A percentile compares a stretch with the other conserved stretches of the same genome.
phyloP scores from a whole-genome alignment of 345 rosid genomes.

The Odontarrhena argentea region DNA sequence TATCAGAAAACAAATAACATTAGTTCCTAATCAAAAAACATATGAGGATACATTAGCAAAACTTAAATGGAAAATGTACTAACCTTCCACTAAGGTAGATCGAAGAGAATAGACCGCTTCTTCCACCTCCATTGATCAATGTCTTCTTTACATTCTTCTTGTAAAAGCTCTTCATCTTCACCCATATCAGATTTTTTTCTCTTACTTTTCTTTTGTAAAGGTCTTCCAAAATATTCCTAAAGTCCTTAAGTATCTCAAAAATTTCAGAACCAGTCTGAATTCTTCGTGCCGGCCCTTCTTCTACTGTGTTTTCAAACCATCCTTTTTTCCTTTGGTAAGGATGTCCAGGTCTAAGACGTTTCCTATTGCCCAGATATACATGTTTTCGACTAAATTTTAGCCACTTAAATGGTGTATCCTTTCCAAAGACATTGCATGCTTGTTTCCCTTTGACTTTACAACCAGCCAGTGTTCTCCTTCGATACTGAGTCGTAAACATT shows the following conservation, averaged over 20 bases:
- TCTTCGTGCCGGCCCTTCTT: no score
- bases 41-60: no score
- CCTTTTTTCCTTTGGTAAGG: neutral
- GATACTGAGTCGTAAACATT: neutral
- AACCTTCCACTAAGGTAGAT: neutral
- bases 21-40: neutral
- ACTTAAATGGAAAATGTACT: neutral
- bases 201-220: neutral
- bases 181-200: neutral
- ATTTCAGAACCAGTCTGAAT: no score
- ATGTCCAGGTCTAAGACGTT: neutral
- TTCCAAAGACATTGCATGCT: neutral
- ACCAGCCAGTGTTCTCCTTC: neutral
- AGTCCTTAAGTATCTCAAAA: no score
- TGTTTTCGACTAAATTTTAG: neutral
- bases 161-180: neutral
- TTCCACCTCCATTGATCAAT: neutral
- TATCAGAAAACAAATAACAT: neutral
- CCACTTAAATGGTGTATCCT: neutral
- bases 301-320: no score
- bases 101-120: neutral
- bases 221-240: no score
- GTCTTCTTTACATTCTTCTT: neutral
- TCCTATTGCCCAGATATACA: neutral
- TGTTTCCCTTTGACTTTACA: neutral